Evolutionary conservation across 768 basidiomycete species (phyloP).

Genomic region (Auriculariales sp.): DNA sequence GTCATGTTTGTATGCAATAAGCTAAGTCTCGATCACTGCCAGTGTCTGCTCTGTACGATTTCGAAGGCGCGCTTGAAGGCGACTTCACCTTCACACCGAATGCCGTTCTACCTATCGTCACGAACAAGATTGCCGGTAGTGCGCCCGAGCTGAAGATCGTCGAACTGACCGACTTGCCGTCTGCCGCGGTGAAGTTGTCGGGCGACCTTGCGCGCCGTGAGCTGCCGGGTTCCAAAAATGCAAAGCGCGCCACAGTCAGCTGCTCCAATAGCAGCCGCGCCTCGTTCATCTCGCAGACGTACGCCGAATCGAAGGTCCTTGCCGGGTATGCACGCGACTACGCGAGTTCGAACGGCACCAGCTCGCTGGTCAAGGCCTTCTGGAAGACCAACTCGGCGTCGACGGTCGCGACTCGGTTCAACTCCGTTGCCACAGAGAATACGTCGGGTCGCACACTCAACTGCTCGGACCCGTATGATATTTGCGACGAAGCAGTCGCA

Average conservation of each 20-base stretch:
- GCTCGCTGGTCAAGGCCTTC: conserved; percentile 26
- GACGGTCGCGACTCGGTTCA: conserved; percentile 21
- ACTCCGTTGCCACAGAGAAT: conserved; percentile 26
- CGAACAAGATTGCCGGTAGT: conserved; percentile 10
- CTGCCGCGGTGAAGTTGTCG: conserved; percentile 22
- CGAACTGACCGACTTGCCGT: conserved; percentile 13
- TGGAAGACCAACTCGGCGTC: conserved; percentile 19
- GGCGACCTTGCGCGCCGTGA: conserved; percentile 21
- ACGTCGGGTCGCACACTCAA: conserved; percentile 26
- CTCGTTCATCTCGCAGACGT: conserved; percentile 28
- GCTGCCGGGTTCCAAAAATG: conserved; percentile 11
- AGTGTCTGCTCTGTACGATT: conserved; percentile 30
- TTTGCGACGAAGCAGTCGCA: conserved; percentile 23
- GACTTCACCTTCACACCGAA: conserved; percentile 26
- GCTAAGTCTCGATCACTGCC: background rate
- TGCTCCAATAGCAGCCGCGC: conserved; percentile 21
- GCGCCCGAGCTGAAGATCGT: conserved; percentile 10
- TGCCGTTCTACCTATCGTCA: conserved; percentile 22
- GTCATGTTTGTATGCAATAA: background rate
- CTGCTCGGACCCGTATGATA: conserved; percentile 26
- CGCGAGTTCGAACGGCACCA: conserved; percentile 22
- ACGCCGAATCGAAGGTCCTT: conserved; percentile 27
- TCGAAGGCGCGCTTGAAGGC: conserved; percentile 24
- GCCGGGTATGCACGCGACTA: conserved; percentile 20
- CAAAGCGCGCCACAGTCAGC: conserved; percentile 24